Evolutionary conservation across 1,139 yeast species (phyloP).

Genomic region (Hemisphaericaspora lyxosophila): DNA sequence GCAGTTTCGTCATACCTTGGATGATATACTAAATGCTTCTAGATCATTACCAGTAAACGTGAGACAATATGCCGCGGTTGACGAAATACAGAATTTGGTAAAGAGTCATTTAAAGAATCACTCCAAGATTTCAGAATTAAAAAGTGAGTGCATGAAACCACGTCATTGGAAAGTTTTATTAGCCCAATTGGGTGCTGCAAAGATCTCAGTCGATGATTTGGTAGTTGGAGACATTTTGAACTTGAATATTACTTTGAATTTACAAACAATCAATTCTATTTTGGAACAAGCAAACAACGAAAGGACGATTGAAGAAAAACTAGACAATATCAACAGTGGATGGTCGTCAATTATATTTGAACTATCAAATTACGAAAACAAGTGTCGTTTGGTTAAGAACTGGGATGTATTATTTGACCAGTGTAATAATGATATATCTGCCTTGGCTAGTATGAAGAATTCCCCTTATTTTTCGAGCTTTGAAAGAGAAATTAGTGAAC

Average conservation of each 20-base stretch:
- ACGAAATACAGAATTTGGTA: slow-evolving; percentile 50
- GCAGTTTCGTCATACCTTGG: slow-evolving; percentile 50
- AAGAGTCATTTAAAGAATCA: slow-evolving; percentile 41
- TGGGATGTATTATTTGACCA: slow-evolving; percentile 67
- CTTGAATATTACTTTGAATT: slow-evolving; percentile 50
- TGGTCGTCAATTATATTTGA: slow-evolving; percentile 58
- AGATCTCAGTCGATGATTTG: slow-evolving; percentile 20
- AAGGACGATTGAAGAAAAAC: slow-evolving; percentile 57
- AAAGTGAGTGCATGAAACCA: slow-evolving; percentile 56
- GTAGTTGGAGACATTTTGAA: slow-evolving; percentile 65
- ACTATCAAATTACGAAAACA: slow-evolving; percentile 53
- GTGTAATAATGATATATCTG: slow-evolving; percentile 59
- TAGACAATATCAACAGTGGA: slow-evolving; percentile 43
- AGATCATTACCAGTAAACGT: slow-evolving; percentile 58
- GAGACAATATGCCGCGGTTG: slow-evolving; percentile 71
- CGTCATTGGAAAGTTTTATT: slow-evolving; percentile 72
- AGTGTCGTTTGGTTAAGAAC: slow-evolving; percentile 59
- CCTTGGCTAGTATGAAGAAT: slow-evolving; percentile 67
- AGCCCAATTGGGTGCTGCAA: slow-evolving; percentile 22
- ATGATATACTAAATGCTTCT: slow-evolving; percentile 47
- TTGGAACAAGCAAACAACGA: slow-evolving; percentile 75
- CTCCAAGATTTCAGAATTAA: slow-evolving; percentile 49
- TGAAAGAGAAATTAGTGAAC: slow-evolving; percentile 54
- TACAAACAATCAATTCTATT: slow-evolving; percentile 45
- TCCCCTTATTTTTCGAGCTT: slow-evolving; percentile 65